These are phyloP conservation scores for Colletotrichum agaves DNA, from an alignment of 2,329 filamentous ascomycete species.

Conservation along the genomic window DNA sequence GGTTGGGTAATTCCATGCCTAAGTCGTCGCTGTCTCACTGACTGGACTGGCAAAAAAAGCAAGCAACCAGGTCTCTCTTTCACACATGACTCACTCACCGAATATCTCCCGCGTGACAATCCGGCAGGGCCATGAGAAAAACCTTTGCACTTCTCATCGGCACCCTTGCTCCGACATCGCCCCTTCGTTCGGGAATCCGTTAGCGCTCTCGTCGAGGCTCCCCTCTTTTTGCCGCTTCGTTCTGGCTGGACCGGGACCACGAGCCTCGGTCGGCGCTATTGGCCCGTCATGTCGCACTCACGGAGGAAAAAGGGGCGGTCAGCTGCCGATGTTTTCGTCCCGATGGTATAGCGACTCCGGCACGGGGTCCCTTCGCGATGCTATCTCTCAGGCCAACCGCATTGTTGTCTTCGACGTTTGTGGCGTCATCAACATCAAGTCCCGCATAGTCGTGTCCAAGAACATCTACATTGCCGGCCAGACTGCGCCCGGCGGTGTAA, in stretches of 20 bases:
- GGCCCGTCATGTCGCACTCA: background rate
- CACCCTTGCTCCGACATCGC: conserved; percentile 30
- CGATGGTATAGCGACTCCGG: conserved; percentile 52
- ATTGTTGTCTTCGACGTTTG: conserved; percentile 62
- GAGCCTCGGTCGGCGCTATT: conserved; percentile 5
- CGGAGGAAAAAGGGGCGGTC: no score
- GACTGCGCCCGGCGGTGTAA: conserved; percentile 59
- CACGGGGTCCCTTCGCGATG: conserved; percentile 60
- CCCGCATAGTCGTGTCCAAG: conserved; percentile 57
- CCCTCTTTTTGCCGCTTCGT: conserved; percentile 13
- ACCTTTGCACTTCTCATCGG: conserved; percentile 9
- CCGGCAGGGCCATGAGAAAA: background rate
- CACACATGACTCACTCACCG: conserved; percentile 11
- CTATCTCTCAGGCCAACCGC: conserved; percentile 58
- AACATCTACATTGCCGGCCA: conserved; percentile 62
- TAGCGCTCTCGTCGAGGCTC: conserved; percentile 18
- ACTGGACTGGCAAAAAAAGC: background rate
- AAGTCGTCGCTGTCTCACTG: conserved; percentile 15
- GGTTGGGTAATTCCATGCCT: no score
- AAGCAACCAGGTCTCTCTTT: background rate
- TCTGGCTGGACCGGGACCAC: background rate
- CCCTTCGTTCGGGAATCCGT: conserved; percentile 3
- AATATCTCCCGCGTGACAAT: no score
- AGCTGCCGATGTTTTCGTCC: background rate
- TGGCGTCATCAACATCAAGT: conserved; percentile 59